A percentile compares a stretch with the other conserved stretches of the same genome.
phyloP scores from a whole-genome alignment of 495 filamentous ascomycete species.

The Aspergillus nidulans region DNA sequence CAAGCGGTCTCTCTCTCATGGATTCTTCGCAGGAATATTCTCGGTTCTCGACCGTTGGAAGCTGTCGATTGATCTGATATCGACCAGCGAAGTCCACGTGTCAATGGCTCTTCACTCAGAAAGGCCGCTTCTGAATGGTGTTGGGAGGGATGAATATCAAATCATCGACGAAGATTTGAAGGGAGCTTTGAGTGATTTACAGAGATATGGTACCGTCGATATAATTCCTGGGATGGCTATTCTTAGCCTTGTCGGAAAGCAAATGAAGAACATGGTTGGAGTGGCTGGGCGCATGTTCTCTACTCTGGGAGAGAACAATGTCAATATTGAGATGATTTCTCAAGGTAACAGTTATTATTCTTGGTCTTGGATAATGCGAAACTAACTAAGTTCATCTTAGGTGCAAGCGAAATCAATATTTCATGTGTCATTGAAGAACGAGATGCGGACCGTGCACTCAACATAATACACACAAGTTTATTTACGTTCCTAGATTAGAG shows the following conservation, averaged over 20 bases:
- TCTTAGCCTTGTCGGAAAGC: slow-evolving; percentile 81
- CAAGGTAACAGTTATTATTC: slow-evolving; percentile 60
- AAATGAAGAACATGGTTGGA: slow-evolving; percentile 93
- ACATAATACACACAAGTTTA: slow-evolving; percentile 88
- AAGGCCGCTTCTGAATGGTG: slow-evolving; percentile 46
- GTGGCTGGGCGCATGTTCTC: slow-evolving; percentile 87
- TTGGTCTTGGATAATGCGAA: slow-evolving; percentile 8
- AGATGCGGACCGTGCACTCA: slow-evolving; percentile 86
- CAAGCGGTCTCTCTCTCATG: slow-evolving; percentile 79
- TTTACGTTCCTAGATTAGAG: slow-evolving; percentile 60
- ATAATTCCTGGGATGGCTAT: slow-evolving; percentile 86
- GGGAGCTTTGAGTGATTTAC: slow-evolving; percentile 63
- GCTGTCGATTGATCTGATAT: slow-evolving; percentile 88
- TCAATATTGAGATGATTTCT: slow-evolving; percentile 98
- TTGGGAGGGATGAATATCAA: slow-evolving; percentile 57
- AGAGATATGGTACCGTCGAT: slow-evolving; percentile 77
- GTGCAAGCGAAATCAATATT: slow-evolving; percentile 97
- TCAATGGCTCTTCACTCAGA: slow-evolving; percentile 88
- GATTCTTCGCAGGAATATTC: slow-evolving; percentile 90
- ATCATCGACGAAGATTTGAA: slow-evolving; percentile 62
- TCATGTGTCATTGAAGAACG: slow-evolving; percentile 91
- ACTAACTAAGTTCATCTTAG: slow-evolving; percentile 41
- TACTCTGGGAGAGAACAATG: slow-evolving; percentile 77
- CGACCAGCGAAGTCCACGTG: slow-evolving; percentile 90
- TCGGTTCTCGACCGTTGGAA: slow-evolving; percentile 72